Base-by-base conservation (phyloP, 352 stramenopile genomes). In the Pythium aphanidermatum region DNA sequence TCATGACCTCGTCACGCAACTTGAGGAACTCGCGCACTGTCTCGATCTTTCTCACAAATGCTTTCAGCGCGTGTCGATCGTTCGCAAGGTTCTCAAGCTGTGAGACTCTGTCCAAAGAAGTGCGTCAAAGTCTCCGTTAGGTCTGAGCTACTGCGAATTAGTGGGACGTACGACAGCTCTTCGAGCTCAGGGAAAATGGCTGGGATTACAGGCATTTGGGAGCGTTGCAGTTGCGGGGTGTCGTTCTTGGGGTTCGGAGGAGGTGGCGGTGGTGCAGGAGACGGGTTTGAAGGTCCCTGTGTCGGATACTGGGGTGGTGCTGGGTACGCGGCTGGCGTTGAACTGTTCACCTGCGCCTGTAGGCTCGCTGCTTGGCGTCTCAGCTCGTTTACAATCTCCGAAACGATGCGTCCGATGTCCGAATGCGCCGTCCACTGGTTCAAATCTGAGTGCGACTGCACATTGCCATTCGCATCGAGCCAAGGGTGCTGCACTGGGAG, bases 351-450 rank as follows among this genome's bases (percentile, higher is more conserved):
- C 30, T 45, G 4, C 35, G 42, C 38, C 30, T 49, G 55, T 3
- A 46, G 23, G 11, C 37, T 50, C n/a, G 47, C 49, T 0, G 64
- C 60, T 16, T 62, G 38, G 17, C 55, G 40, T 2, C 67, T 68
- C 11, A 91, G 51, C 36, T 91, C 79, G 4, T 58, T 69, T 8
- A 70, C 74, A 26, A 88, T 86, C 56, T 91, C 79, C 19, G 64
- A 68, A 5, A 90, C 63, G 45, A 81, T 92, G n/a, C 81, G 69
- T 9, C 81, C 81, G 26, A 92, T 55, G 48, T 92, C 81, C 46
- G 81, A 89, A 62, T 92, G 81, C 14, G 74, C 77, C 2, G 77
- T 88, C 81, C 81, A 92, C 40, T 82, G 75, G 51, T 72, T 86
- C 16, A 92, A 44, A 43, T 92, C 81, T 13, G 70, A 58, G 46